Base-by-base conservation (phyloP, 2,329 filamentous ascomycete species). In the Hypoxylon sp. region DNA sequence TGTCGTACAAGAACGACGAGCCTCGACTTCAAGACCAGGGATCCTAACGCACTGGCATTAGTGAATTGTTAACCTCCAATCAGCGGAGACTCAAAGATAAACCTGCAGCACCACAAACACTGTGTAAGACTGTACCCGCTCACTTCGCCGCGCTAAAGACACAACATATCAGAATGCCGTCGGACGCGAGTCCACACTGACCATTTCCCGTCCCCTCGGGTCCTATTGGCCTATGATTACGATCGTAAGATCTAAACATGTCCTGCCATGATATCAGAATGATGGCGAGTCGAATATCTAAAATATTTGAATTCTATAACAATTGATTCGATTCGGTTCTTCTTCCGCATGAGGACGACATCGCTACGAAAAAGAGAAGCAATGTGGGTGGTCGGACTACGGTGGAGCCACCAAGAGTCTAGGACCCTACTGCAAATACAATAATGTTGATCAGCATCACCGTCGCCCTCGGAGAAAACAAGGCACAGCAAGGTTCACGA, bases 91-190 rank as follows among this genome's bases (percentile, higher is more conserved):
- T 52, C 53, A 72, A 70, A 75, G 75, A 76, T 76, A 75, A 76
- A 72, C 72, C 68, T 74, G 74, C 74, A 75, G 73, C 63, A 71
- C 60, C 51, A 50, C 60, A 65, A 58, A 70, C 73, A 75, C 75
- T 75, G 74, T 76, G 70, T 60, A 60, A 67, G 60, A 75, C 73
- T 74, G 74, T 76, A 56, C 19, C 52, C 30, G 55, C 55, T 49
- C n/a, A 30, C 55, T 46, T 65, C 34, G 17, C 38, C 32, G 55
- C 64, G 69, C 64, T 68, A 63, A 63, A 55, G 45, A 45, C 28
- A 30, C 50, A 48, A 38, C 19, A 55, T 49, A 45, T 63, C n/a
- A 65, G 41, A 57, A 55, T 55, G 41, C 34, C 25, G 53, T 55
- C 30, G 49, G 28, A 36, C 30, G 21, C 53, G 48, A 55, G 17